These are phyloP conservation scores for Epichloe bromicola DNA, from an alignment of 2,329 filamentous ascomycete genomes.

Conservation along the genomic window DNA sequence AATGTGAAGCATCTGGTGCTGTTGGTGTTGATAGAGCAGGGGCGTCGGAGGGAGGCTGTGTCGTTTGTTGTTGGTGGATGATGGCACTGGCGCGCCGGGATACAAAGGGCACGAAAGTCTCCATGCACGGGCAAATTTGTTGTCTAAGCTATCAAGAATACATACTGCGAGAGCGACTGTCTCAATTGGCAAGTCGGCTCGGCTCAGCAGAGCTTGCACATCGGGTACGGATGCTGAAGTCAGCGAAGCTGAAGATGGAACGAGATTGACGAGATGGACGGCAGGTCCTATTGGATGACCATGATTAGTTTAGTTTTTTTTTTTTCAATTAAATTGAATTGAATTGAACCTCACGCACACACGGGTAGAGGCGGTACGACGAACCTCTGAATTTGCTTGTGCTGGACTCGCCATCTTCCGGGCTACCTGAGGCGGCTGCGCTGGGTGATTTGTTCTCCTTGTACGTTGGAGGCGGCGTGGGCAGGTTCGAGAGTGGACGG, in stretches of 20 bases:
- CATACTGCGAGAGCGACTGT: constrained; percentile 52
- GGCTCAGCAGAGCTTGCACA: constrained; percentile 47
- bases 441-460: constrained; percentile 26
- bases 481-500: constrained; percentile 53
- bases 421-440: constrained; percentile 15
- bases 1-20: constrained; percentile 46
- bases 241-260: constrained; percentile 50
- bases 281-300: constrained; percentile 41
- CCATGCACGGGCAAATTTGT: constrained; percentile 50
- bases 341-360: too few relatives aligned
- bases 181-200: constrained; percentile 45
- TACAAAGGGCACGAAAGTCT: constrained; percentile 43
- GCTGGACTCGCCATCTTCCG: constrained; percentile 32
- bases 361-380: constrained; percentile 7
- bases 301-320: neutral
- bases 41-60: constrained; percentile 35
- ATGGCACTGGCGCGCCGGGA: constrained; percentile 12
- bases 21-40: constrained; percentile 18
- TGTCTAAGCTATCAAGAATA: constrained; percentile 51
- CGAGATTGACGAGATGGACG: constrained; percentile 52
- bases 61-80: constrained; percentile 27
- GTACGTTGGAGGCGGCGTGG: constrained; percentile 50
- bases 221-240: constrained; percentile 42
- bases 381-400: constrained; percentile 26
- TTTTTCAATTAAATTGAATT: too few relatives aligned